These are phyloP conservation scores for Chrysosphaeria jannelii DNA, from an alignment of 2,329 filamentous ascomycete genomes.

Conservation along the genomic window DNA sequence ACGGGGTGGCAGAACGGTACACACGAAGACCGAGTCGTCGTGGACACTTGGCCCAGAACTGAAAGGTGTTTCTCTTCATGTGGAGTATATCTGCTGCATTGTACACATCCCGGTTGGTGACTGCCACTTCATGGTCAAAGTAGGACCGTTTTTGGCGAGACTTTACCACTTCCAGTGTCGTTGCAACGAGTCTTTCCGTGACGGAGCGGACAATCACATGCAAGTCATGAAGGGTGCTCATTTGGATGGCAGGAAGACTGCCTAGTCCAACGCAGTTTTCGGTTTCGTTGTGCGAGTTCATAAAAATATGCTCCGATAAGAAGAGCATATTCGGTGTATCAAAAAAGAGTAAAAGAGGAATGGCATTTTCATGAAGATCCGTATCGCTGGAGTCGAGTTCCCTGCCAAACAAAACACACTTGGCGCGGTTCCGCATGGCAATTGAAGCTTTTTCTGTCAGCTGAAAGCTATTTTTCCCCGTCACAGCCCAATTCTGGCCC, in stretches of 20 bases:
- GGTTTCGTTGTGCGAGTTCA: constrained; percentile 33
- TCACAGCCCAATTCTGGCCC: constrained; percentile 36
- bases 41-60: constrained; percentile 18
- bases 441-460: too few species aligned
- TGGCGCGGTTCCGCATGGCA: too few species aligned
- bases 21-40: constrained; percentile 19
- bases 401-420: too few species aligned
- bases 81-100: constrained; percentile 19
- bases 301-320: constrained; percentile 38
- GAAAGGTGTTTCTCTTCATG: constrained; percentile 9
- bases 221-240: constrained; percentile 50
- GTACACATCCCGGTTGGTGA: constrained; percentile 15
- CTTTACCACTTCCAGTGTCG: constrained; percentile 5
- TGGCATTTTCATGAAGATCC: constrained; percentile 7
- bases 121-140: too few species aligned
- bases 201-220: constrained; percentile 32
- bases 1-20: constrained; percentile 7
- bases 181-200: constrained; percentile 7
- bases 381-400: neutral
- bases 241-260: constrained; percentile 36
- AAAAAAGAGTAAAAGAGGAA: constrained; percentile 26
- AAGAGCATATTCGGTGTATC: constrained; percentile 26
- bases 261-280: constrained; percentile 37
- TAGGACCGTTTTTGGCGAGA: too few species aligned
- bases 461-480: constrained; percentile 8